Base-by-base conservation (phyloP, 305 asterid species). In the Lippia alba region DNA sequence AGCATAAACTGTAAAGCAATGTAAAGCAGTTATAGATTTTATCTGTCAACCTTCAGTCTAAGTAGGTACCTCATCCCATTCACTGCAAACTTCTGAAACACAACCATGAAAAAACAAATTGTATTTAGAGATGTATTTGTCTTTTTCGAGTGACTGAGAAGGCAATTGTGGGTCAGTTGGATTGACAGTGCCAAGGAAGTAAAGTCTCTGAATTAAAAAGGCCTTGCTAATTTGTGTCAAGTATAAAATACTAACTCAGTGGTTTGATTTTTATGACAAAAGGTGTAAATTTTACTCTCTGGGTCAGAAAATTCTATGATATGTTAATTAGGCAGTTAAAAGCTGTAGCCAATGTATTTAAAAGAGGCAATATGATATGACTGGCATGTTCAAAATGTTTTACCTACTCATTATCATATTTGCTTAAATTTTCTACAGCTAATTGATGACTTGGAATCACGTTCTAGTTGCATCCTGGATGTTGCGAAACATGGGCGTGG, bases 361-460 rank as follows among this genome's bases (percentile, higher is more conserved):
- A 24, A 41, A 71, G 44, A 64, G 46, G 67, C 40, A 39, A 7
- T 58, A 24, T 41, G 9, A 7, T 66, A 44, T 61, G 48, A 64
- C 45, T 70, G 57, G 45, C 61, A 57, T 66, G 40, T 79, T 50
- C 61, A 11, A 56, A 55, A 12, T 69, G 40, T 67, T 64, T 64
- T 24, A 67, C 69, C 62, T 65, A 53, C 65, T 77, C 68, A 74
- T 73, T 49, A 61, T 79, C 33, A 73, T 70, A 39, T 74, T 74
- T 75, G 44, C 74, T 79, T 58, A 74, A 32, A 51, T 65, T 63
- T 69, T 71, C 33, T 34, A 41, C 83, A 95, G 99, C 74, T 88
- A 81, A 90, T 92, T 77, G 83, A 80, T 76, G 87, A 87, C 78
- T 67, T 95, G 79, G 91, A 87, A 67, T 78, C 86, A 49, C 81